Evolutionary conservation across 1,284 basidiomycete species (phyloP).

Genomic region (Polyporus tsugae): DNA sequence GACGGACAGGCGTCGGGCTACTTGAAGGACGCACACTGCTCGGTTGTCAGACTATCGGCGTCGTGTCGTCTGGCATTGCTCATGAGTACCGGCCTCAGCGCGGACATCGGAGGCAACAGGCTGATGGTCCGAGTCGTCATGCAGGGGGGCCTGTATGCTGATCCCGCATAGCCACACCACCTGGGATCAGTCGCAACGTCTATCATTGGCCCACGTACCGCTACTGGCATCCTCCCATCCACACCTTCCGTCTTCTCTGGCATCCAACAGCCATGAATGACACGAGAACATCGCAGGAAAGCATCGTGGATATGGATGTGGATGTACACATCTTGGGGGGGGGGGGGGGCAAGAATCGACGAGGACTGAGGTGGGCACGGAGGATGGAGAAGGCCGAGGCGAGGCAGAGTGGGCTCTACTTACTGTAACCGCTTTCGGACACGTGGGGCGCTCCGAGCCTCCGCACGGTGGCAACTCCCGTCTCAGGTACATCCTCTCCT

Average conservation of each 20-base stretch:
- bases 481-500: not conserved
- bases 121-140: constrained; percentile 32
- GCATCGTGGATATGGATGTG: not conserved
- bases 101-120: constrained; percentile 21
- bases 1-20: constrained; percentile 10
- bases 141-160: constrained; percentile 20
- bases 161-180: constrained; percentile 36
- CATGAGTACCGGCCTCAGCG: constrained; percentile 12
- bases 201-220: constrained; percentile 21
- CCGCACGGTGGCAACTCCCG: not conserved
- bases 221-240: constrained; percentile 11
- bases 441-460: constrained; percentile 1
- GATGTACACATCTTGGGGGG: not conserved
- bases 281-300: not conserved
- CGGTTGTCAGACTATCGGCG: constrained; percentile 26
- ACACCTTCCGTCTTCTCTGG: not conserved
- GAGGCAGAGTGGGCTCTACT: not conserved
- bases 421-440: not conserved
- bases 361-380: not conserved
- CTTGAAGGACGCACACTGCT: constrained; percentile 26
- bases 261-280: not conserved
- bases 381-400: not conserved
- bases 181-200: constrained; percentile 27
- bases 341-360: not conserved
- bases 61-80: constrained; percentile 29